Percentiles rank a stretch among this genome's conserved stretches.
Evolutionary conservation across 2,329 filamentous ascomycete genomes (phyloP).

Genomic region (Alternaria angustiovoidea): DNA sequence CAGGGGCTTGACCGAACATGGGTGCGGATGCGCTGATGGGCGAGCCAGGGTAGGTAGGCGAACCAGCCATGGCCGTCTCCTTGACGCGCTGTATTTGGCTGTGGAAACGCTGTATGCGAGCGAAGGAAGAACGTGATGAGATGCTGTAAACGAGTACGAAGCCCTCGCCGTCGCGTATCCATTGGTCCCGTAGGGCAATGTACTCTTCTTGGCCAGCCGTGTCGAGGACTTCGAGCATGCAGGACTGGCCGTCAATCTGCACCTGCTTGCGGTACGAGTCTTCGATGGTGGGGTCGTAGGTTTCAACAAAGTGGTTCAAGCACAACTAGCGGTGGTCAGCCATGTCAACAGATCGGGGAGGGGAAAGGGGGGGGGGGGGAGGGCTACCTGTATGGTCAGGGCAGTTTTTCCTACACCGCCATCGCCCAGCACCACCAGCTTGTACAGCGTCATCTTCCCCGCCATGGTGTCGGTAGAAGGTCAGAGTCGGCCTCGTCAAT

Average conservation of each 20-base stretch:
- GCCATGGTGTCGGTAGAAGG: constrained; percentile 67
- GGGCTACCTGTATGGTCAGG: constrained; percentile 84
- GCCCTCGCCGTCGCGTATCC: constrained; percentile 97
- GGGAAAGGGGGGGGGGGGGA: too few species aligned
- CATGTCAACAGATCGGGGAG: constrained; percentile 1
- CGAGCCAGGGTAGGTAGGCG: constrained; percentile 78
- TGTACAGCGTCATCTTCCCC: constrained; percentile 94
- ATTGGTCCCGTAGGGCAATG: constrained; percentile 94
- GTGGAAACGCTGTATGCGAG: constrained; percentile 93
- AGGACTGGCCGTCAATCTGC: constrained; percentile 91
- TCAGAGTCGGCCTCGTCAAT: constrained; percentile 6
- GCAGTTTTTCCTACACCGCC: constrained; percentile 95
- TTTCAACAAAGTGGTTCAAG: constrained; percentile 98
- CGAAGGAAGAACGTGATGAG: constrained; percentile 93
- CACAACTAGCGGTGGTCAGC: constrained; percentile 71
- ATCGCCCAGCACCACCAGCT: constrained; percentile 93
- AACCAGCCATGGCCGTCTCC: constrained; percentile 78
- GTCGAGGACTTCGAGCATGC: constrained; percentile 97
- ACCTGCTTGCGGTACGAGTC: constrained; percentile 75
- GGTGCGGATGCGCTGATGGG: constrained; percentile 65
- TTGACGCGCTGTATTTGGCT: constrained; percentile 97
- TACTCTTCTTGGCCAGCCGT: constrained; percentile 99
- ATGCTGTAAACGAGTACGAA: constrained; percentile 99
- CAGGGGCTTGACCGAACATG: constrained; percentile 75
- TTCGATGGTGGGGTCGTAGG: constrained; percentile 74